Percentiles rank a stretch among this genome's conserved stretches.
Evolutionary conservation across 768 basidiomycete genomes (phyloP).

Genomic region (Guyanaporus albipodus): DNA sequence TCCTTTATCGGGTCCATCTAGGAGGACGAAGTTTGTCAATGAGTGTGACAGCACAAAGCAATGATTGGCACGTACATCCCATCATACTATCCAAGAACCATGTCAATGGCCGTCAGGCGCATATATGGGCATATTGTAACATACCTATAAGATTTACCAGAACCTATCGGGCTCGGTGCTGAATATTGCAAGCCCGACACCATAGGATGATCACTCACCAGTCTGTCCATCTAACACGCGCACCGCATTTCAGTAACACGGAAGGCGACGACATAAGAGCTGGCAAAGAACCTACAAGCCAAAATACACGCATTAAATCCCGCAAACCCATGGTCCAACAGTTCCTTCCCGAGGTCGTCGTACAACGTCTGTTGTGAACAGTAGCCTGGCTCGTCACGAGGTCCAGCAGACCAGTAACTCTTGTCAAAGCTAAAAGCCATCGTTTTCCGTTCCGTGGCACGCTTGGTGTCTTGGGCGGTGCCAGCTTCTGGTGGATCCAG

Average conservation of each 20-base stretch:
- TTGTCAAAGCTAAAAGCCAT: conserved; percentile 96
- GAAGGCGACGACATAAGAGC: not conserved
- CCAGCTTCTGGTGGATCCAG: conserved; percentile 85
- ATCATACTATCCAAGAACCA: conserved; percentile 65
- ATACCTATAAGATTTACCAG: conserved; percentile 89
- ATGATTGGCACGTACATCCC: conserved; percentile 70
- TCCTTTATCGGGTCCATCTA: conserved; percentile 93
- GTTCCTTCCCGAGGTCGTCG: conserved; percentile 89
- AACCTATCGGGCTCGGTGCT: conserved; percentile 46
- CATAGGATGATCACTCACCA: conserved; percentile 46
- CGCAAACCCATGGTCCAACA: conserved; percentile 91
- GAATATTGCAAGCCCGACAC: conserved; percentile 3
- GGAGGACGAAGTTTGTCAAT: conserved; percentile 5
- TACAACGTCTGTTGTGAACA: conserved; percentile 94
- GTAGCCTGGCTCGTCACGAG: conserved; percentile 84
- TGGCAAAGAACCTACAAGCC: conserved; percentile 72
- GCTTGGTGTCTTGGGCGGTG: conserved; percentile 63
- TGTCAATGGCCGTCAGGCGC: conserved; percentile 5
- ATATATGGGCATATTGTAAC: conserved; percentile 24
- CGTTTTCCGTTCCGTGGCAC: conserved; percentile 85
- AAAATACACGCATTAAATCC: conserved; percentile 99
- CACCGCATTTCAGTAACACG: not conserved
- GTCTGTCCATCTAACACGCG: conserved; percentile 66
- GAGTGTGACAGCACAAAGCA: conserved; percentile 1
- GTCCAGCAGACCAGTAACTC: conserved; percentile 94